A percentile compares a stretch with the other conserved stretches of the same genome.
Conservation (phyloP, 352 stramenopile species). For the Phytophthora uliginosa region DNA sequence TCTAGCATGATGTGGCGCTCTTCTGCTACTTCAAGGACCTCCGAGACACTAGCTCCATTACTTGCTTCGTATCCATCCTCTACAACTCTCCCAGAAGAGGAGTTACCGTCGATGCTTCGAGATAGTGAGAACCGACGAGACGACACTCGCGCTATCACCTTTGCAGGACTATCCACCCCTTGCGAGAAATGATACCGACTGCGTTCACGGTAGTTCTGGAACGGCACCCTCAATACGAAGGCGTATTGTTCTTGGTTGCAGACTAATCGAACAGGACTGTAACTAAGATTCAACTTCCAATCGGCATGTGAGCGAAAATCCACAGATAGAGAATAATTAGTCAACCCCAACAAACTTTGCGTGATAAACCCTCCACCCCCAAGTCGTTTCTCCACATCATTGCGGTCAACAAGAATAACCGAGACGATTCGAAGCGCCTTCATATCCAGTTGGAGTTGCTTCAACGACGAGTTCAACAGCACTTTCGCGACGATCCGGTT, state of each 20-base stretch:
- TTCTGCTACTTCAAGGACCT: constrained; percentile 48
- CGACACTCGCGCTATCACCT: constrained; percentile 16
- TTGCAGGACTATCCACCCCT: constrained; percentile 19
- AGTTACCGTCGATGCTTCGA: constrained; percentile 35
- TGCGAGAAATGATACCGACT: constrained; percentile 58
- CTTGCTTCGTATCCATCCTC: constrained; percentile 48
- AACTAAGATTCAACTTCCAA: constrained; percentile 64
- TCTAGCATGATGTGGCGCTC: constrained; percentile 72
- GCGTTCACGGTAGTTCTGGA: constrained; percentile 80
- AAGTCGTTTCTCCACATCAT: constrained; percentile 38
- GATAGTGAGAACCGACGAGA: constrained; percentile 37
- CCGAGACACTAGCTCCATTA: constrained; percentile 37
- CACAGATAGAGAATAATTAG: constrained; percentile 59
- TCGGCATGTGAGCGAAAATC: constrained; percentile 73
- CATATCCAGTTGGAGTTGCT: constrained; percentile 74
- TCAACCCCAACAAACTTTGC: constrained; percentile 82
- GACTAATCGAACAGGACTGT: constrained; percentile 75
- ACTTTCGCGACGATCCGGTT: constrained; percentile 88
- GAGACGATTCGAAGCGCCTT: constrained; percentile 80
- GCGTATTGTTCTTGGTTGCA: constrained; percentile 89
- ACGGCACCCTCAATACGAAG: constrained; percentile 77
- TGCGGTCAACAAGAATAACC: constrained; percentile 72
- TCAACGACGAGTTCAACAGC: constrained; percentile 85
- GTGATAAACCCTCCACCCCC: constrained; percentile 52
- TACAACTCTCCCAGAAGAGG: constrained; percentile 35